These are phyloP conservation scores for Aspergillus sp. DNA, from an alignment of 2,329 filamentous ascomycete genomes.

Conservation along the genomic window DNA sequence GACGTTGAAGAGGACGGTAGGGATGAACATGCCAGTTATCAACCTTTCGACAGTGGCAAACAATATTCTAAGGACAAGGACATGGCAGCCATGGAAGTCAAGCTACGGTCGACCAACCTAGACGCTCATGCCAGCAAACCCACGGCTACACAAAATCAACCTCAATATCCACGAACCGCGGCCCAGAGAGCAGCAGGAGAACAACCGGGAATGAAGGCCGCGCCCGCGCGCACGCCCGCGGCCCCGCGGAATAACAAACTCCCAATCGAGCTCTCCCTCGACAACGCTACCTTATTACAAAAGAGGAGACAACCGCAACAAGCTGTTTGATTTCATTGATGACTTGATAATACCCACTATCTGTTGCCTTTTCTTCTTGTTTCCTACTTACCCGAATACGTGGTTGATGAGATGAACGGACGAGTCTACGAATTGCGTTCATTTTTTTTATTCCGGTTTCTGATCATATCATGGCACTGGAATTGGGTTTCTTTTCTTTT, in stretches of 20 bases:
- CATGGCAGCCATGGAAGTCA: conserved; percentile 72
- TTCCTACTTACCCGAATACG: neutral
- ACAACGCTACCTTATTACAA: conserved; percentile 81
- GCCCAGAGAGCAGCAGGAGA: conserved; percentile 60
- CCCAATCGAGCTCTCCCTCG: conserved; percentile 83
- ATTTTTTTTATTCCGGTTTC: conserved; percentile 6
- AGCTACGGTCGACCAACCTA: conserved; percentile 76
- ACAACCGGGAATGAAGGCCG: no score
- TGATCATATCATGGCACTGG: conserved; percentile 3
- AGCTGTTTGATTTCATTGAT: neutral
- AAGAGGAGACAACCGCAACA: conserved; percentile 47
- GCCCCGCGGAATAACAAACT: conserved; percentile 72
- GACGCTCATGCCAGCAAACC: conserved; percentile 49
- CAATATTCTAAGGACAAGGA: conserved; percentile 46
- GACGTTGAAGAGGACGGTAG: conserved; percentile 52
- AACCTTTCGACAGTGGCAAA: conserved; percentile 46
- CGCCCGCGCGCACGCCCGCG: conserved; percentile 31
- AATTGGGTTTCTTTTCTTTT: neutral
- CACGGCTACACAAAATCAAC: conserved; percentile 39
- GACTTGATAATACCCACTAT: neutral
- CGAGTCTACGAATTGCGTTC: conserved; percentile 1
- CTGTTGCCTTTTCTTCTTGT: neutral
- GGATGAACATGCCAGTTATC: conserved; percentile 43
- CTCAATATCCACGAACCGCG: conserved; percentile 47
- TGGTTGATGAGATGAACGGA: neutral